phyloP scores from a whole-genome alignment of 2,329 filamentous ascomycete genomes.

The Aspergillus sp. region DNA sequence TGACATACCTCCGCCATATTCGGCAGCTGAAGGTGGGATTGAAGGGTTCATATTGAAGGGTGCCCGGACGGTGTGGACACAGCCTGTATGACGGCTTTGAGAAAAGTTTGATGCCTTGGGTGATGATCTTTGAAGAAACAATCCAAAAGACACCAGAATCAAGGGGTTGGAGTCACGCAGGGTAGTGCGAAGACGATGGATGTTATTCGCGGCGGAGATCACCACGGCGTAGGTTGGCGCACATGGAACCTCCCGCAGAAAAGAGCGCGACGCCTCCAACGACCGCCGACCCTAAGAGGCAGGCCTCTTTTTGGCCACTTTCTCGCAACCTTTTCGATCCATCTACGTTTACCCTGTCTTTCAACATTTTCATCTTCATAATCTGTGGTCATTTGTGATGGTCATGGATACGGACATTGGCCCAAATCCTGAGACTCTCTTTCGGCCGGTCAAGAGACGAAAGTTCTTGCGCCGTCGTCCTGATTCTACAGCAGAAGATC shows the following conservation, averaged over 20 bases:
- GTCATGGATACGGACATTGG: constrained; percentile 26
- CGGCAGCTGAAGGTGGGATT: constrained; percentile 41
- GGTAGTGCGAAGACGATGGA: no score
- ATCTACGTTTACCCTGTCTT: background rate
- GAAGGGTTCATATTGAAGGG: constrained; percentile 36
- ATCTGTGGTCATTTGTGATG: background rate
- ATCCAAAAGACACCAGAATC: no score
- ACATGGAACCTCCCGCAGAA: no score
- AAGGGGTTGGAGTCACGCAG: no score
- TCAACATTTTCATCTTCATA: background rate
- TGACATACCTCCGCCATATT: constrained; percentile 46
- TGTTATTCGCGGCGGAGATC: no score
- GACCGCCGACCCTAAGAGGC: background rate
- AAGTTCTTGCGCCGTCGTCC: constrained; percentile 47
- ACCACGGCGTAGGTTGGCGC: no score
- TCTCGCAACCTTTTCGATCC: background rate
- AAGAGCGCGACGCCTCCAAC: no score
- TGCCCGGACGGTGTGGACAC: no score
- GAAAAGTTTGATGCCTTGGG: no score
- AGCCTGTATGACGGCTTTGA: no score
- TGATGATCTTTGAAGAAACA: no score
- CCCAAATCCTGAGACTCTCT: constrained; percentile 29
- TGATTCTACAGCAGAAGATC: constrained; percentile 15
- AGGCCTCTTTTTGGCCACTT: background rate
- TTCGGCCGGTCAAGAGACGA: constrained; percentile 47